Evolutionary conservation across 2,329 filamentous ascomycete species (phyloP).

Genomic region (Monilinia polystroma): DNA sequence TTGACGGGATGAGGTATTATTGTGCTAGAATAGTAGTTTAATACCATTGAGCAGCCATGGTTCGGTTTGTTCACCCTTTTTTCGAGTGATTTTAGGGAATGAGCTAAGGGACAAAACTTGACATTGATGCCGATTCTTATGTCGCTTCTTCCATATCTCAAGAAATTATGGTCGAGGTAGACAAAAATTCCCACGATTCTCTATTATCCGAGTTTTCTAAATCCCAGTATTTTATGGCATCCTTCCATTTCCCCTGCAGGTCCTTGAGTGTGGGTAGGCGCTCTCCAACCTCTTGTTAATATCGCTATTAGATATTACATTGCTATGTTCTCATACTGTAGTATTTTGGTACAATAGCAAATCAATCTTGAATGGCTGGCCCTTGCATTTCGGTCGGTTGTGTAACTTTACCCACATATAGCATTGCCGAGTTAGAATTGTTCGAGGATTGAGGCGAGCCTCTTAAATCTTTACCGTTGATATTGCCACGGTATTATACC

Average conservation of each 20-base stretch:
- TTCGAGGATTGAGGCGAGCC: neutral
- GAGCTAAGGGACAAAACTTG: neutral
- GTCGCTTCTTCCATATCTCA: neutral
- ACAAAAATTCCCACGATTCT: neutral
- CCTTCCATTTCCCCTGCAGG: constrained; percentile 4
- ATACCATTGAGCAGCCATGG: neutral
- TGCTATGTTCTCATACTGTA: neutral
- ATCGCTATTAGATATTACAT: neutral
- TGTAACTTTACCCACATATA: neutral
- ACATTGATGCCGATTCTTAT: neutral
- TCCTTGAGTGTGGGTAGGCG: neutral
- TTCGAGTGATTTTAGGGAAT: neutral
- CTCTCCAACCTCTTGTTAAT: neutral
- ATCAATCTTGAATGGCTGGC: neutral
- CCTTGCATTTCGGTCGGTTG: neutral
- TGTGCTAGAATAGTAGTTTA: neutral
- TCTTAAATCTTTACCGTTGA: neutral
- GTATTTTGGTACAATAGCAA: neutral
- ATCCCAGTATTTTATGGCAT: constrained; percentile 8
- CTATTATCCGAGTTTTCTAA: neutral
- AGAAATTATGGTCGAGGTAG: neutral
- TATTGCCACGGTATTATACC: neutral
- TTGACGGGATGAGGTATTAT: neutral
- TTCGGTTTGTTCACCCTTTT: neutral
- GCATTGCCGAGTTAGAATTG: neutral